These are phyloP conservation scores for Dicorynia guianensis DNA, from an alignment of 306 rosid species.

Conservation along the genomic window DNA sequence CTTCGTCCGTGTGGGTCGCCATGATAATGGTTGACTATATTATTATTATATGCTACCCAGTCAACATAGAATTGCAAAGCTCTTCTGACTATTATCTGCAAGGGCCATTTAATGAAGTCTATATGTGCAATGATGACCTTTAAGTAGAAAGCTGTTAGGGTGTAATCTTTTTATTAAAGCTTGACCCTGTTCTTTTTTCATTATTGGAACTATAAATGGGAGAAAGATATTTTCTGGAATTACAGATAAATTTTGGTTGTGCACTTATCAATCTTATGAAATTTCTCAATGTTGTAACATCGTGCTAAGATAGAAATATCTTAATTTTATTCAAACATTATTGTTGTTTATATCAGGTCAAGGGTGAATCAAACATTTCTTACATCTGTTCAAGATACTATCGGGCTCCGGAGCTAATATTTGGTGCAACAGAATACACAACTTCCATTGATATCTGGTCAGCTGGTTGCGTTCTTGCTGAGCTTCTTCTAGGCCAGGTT, in stretches of 20 bases:
- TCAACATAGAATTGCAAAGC: constrained; percentile 8
- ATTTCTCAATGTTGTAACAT: constrained; percentile 4
- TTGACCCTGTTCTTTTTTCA: not conserved
- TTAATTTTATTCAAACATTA: not conserved
- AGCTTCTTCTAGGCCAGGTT: constrained; percentile 90
- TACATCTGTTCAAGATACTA: constrained; percentile 92
- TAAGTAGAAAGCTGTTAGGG: constrained; percentile 15
- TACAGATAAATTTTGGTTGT: not conserved
- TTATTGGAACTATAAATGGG: constrained; percentile 25
- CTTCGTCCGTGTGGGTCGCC: constrained; percentile 10
- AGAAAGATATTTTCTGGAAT: not conserved
- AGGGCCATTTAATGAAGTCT: constrained; percentile 3
- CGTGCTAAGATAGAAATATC: constrained; percentile 7
- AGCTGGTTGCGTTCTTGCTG: constrained; percentile 94
- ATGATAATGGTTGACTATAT: not conserved
- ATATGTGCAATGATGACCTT: not conserved
- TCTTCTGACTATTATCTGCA: not conserved
- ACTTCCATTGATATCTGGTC: constrained; percentile 92
- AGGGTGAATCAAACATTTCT: constrained; percentile 81
- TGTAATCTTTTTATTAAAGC: constrained; percentile 15
- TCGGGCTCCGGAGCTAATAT: constrained; percentile 93
- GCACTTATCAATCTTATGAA: constrained; percentile 21
- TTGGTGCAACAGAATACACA: constrained; percentile 88
- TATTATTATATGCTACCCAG: not conserved
- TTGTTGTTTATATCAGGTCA: constrained; percentile 54